These are phyloP conservation scores for Sporobolomyces roseus DNA, from an alignment of 768 basidiomycete species.

Conservation along the genomic window DNA sequence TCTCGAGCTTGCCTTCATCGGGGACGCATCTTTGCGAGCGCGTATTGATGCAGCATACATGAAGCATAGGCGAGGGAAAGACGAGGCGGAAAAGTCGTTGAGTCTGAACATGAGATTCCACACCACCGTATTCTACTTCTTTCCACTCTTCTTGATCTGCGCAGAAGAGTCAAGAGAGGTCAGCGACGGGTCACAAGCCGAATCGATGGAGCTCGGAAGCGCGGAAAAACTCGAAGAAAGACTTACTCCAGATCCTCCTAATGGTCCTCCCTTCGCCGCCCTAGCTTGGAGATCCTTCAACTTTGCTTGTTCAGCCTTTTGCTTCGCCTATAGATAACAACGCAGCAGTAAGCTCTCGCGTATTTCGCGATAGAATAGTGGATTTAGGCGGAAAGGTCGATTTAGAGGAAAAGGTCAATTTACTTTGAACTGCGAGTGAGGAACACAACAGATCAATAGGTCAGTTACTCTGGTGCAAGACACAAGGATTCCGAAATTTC, in stretches of 20 bases:
- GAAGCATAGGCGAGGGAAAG: too few relatives aligned
- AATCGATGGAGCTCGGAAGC: neutral
- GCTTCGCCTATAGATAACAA: conserved; percentile 65
- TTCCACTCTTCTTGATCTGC: conserved; percentile 29
- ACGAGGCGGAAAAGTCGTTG: too few relatives aligned
- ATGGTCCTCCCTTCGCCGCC: conserved; percentile 67
- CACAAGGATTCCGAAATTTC: neutral
- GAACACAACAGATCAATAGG: too few relatives aligned
- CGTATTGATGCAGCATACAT: too few relatives aligned
- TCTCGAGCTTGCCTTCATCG: too few relatives aligned
- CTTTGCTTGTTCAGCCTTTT: conserved; percentile 70
- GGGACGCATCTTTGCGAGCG: too few relatives aligned
- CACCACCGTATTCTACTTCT: conserved; percentile 1
- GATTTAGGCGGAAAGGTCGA: neutral
- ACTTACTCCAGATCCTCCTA: conserved; percentile 66
- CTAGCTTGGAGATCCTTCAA: conserved; percentile 68
- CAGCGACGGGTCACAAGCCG: neutral
- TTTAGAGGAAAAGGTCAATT: neutral
- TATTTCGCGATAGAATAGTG: too few relatives aligned
- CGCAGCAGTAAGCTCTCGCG: neutral
- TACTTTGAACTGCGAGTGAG: too few relatives aligned
- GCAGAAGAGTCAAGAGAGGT: neutral
- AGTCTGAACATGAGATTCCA: too few relatives aligned
- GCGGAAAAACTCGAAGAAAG: neutral
- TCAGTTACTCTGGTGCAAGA: too few relatives aligned